Percentiles rank a stretch among this genome's conserved stretches.
Conservation (phyloP, 139 green algal genomes). For the Diplosphaera chodatii region DNA sequence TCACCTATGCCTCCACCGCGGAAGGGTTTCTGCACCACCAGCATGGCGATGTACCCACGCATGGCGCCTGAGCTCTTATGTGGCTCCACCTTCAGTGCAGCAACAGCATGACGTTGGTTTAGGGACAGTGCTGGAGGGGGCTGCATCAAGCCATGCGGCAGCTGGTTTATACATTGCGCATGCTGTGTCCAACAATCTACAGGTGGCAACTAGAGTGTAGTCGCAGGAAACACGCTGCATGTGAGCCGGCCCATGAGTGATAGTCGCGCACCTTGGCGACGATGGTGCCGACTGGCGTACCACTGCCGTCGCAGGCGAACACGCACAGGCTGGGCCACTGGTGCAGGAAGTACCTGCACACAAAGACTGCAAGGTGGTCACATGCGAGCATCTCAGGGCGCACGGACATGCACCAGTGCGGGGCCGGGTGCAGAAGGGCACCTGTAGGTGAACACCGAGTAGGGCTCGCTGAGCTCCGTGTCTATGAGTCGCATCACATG, state of each 20-base stretch:
- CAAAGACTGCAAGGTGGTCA: too few relatives aligned
- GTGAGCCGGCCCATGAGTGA: slow-evolving; percentile 7
- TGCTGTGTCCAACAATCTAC: too few relatives aligned
- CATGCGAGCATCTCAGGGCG: too few relatives aligned
- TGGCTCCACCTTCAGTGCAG: neutral
- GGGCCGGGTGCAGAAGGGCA: slow-evolving; percentile 18
- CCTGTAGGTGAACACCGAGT: slow-evolving; percentile 98
- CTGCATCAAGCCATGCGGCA: too few relatives aligned
- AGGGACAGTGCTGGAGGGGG: too few relatives aligned
- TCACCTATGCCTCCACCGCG: slow-evolving; percentile 74
- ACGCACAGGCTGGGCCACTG: slow-evolving; percentile 91
- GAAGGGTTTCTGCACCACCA: slow-evolving; percentile 87
- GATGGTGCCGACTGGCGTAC: slow-evolving; percentile 61
- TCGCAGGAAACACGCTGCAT: too few relatives aligned
- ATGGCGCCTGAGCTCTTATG: slow-evolving; percentile 19
- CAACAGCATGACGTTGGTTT: neutral
- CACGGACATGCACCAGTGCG: too few relatives aligned
- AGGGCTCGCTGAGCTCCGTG: slow-evolving; percentile 93
- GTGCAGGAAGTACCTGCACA: slow-evolving; percentile 72
- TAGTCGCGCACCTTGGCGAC: slow-evolving; percentile 94
- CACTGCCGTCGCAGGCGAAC: slow-evolving; percentile 57
- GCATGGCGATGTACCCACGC: slow-evolving; percentile 96
- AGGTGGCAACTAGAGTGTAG: too few relatives aligned
- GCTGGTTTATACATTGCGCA: too few relatives aligned
- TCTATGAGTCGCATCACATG: slow-evolving; percentile 88